Percentiles rank a stretch among this genome's conserved stretches.
Evolutionary conservation across 768 basidiomycete genomes (phyloP).

Genomic region (Mycena pura): DNA sequence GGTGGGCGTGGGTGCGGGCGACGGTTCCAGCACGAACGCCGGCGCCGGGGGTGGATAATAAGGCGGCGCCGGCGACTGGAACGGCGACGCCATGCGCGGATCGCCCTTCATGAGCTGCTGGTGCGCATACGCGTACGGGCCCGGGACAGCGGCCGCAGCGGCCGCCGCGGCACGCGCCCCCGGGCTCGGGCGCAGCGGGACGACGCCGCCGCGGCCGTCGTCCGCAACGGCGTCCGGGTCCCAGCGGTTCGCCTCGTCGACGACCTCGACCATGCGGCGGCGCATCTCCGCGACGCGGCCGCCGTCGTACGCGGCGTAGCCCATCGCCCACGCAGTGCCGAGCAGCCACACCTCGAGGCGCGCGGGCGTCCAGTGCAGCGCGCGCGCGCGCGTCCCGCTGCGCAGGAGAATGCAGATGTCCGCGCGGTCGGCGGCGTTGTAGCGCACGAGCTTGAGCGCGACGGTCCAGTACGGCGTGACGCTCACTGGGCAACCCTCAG

Average conservation of each 20-base stretch:
- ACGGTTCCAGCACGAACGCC: background rate
- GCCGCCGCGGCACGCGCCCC: background rate
- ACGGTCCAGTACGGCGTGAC: conserved; percentile 78
- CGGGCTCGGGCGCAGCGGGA: conserved; percentile 5
- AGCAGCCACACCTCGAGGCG: conserved; percentile 65
- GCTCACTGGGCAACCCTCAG: conserved; percentile 45
- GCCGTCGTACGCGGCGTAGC: conserved; percentile 56
- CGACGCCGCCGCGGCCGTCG: conserved; percentile 19
- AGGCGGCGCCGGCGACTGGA: background rate
- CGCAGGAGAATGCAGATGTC: conserved; percentile 75
- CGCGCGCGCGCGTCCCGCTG: conserved; percentile 59
- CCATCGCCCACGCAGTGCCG: conserved; percentile 68
- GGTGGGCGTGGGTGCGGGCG: conserved; percentile 1
- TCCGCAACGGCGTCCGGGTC: conserved; percentile 21
- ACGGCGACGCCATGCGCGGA: background rate
- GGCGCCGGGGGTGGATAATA: conserved; percentile 2
- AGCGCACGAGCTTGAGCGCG: conserved; percentile 75
- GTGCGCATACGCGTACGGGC: conserved; percentile 1
- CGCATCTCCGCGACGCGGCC: conserved; percentile 52
- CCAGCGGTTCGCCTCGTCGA: conserved; percentile 36
- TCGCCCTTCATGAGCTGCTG: background rate
- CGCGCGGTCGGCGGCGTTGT: conserved; percentile 63
- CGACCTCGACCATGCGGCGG: conserved; percentile 61
- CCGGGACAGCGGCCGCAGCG: background rate
- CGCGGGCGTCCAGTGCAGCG: conserved; percentile 60